phyloP scores from a whole-genome alignment of 176 grass and related monocot genomes.

The Triticum turgidum region DNA sequence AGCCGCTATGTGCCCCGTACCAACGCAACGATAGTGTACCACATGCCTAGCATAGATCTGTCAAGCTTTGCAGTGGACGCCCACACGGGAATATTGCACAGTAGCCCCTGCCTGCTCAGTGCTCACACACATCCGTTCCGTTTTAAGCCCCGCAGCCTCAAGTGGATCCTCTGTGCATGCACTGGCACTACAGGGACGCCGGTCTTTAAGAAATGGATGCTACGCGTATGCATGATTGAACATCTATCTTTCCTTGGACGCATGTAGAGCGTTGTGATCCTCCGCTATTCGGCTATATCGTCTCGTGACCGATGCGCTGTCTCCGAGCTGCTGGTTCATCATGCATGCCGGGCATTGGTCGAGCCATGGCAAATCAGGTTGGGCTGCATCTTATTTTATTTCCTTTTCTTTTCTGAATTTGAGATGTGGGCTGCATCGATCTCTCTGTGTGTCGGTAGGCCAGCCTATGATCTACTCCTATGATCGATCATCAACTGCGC shows the following conservation, averaged over 20 bases:
- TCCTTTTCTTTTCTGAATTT: too few relatives aligned
- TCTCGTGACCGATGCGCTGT: conserved; percentile 29
- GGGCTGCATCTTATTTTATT: background rate
- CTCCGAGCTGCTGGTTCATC: conserved; percentile 14
- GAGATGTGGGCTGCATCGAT: too few relatives aligned
- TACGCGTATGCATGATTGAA: background rate
- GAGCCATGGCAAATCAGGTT: background rate
- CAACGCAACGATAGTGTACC: background rate
- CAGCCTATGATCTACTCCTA: background rate
- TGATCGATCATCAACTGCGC: background rate
- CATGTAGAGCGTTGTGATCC: conserved; percentile 28
- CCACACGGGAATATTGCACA: conserved; percentile 26
- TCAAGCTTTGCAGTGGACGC: too few relatives aligned
- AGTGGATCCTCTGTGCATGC: background rate
- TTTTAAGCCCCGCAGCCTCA: conserved; percentile 26
- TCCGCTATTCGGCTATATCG: background rate
- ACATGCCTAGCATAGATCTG: background rate
- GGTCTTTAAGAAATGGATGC: conserved; percentile 29
- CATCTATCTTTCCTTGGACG: conserved; percentile 17
- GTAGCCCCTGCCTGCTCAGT: background rate
- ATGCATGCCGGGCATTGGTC: background rate
- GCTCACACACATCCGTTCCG: background rate
- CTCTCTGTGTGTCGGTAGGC: background rate
- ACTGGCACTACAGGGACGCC: background rate
- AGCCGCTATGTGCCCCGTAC: too few relatives aligned